Conservation (phyloP, 1,284 basidiomycete genomes). For the Microbotryum scabiosae region DNA sequence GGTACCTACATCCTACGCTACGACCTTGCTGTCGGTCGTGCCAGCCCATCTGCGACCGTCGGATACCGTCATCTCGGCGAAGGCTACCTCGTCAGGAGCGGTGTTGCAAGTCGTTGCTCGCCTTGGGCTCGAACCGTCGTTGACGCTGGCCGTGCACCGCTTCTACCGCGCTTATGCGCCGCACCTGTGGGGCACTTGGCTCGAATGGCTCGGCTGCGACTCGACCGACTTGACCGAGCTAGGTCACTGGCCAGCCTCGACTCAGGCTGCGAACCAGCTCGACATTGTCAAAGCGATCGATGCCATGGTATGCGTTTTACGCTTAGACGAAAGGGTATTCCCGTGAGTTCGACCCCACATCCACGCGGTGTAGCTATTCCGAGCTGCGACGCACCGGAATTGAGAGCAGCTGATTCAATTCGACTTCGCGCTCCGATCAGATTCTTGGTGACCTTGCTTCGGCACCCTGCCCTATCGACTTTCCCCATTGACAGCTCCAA, state of each 20-base stretch:
- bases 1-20: slow-evolving; percentile 17
- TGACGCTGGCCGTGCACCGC: slow-evolving; percentile 33
- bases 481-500: slow-evolving; percentile 5
- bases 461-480: slow-evolving; percentile 15
- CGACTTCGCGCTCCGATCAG: slow-evolving; percentile 5
- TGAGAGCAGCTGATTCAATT: background rate
- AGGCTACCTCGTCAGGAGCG: background rate
- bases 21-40: slow-evolving; percentile 13
- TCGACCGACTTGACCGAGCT: slow-evolving; percentile 16
- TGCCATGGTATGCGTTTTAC: slow-evolving; percentile 33
- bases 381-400: background rate
- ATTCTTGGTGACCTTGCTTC: slow-evolving; percentile 19
- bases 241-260: slow-evolving; percentile 3
- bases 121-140: slow-evolving; percentile 33
- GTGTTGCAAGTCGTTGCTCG: slow-evolving; percentile 33
- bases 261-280: slow-evolving; percentile 19
- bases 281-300: slow-evolving; percentile 24
- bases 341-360: slow-evolving; percentile 27
- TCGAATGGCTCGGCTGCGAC: slow-evolving; percentile 29
- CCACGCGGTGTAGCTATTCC: background rate
- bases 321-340: slow-evolving; percentile 34
- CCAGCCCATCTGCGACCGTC: background rate
- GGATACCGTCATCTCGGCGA: slow-evolving; percentile 3
- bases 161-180: slow-evolving; percentile 36
- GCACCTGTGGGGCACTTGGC: slow-evolving; percentile 35